These are phyloP conservation scores for Fusarium begoniae DNA, from an alignment of 2,329 filamentous ascomycete genomes.

Conservation along the genomic window DNA sequence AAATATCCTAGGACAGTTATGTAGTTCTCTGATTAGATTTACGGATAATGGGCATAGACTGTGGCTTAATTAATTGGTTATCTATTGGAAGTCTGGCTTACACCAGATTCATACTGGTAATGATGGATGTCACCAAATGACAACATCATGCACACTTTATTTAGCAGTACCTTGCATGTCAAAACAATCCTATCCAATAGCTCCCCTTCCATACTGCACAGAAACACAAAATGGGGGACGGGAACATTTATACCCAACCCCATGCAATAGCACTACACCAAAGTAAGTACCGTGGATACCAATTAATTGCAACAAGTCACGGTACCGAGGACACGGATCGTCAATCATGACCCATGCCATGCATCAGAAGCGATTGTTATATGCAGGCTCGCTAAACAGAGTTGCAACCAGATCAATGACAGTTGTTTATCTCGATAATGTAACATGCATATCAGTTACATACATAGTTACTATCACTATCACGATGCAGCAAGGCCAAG, in stretches of 20 bases:
- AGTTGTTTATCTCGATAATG: background rate
- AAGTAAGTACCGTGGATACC: no score
- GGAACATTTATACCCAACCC: background rate
- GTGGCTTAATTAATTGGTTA: background rate
- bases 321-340: background rate
- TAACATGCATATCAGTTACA: background rate
- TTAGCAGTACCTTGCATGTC: background rate
- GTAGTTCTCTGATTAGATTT: background rate
- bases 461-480: background rate
- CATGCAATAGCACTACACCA: background rate
- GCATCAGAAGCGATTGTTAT: background rate
- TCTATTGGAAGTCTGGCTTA: background rate
- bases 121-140: background rate
- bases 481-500: background rate
- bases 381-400: slow-evolving; percentile 8
- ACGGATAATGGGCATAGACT: background rate
- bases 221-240: background rate
- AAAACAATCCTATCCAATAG: background rate
- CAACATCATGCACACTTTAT: background rate
- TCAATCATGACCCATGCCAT: background rate
- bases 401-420: slow-evolving; percentile 1
- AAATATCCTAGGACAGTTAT: background rate
- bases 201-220: no score
- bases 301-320: background rate
- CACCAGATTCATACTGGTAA: background rate